Base-by-base conservation (phyloP, 2,329 filamentous ascomycete species). In the Hymenotorrendiella dingleyae region DNA sequence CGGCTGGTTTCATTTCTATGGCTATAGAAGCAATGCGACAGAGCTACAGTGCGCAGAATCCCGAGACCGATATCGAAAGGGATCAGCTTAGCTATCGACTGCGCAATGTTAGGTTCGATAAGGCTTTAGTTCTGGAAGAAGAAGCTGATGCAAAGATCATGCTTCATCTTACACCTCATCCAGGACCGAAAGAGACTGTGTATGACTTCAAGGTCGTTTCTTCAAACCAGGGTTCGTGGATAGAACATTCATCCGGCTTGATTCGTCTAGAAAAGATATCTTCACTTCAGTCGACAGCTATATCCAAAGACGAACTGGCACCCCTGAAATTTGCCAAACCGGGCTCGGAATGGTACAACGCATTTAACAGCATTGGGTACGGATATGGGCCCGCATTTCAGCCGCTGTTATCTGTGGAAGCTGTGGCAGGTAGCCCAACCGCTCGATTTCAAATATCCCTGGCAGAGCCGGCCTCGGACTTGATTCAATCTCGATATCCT, bases 171-270 rank as follows among this genome's bases (percentile, higher is more conserved):
- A 19, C 36, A 7, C 20, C 35, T 24, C 35, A 37, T 37, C 35
- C n/a, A 4, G 35, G 35, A 16, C n/a, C 35, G 16, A 37, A 37
- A 26, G 35, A 37, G 6, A 14, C 16, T 7, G 47, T 59, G 59
- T 60, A 57, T 41, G 48, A 55, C 4, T 62, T 60, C 37, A 46
- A 43, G 7, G 56, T 63, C 11, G 36, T 36, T 3, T 57, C 58
- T 7, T 46, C 54, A 10, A 44, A 47, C 22, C 54, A 53, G 3
- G 42, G 41, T 2, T 36, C 19, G 7, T 59, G 54, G 52, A 53
- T 29, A 14, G 58, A 58, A n/a, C 29, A 33, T 16, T 33, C n/a
- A 10, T 19, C 17, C 17, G 29, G 29, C 11, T 16, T 34, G 19
- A 20, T 34, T 34, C 30, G 30, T n/a, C 16, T 34, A 17, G 30